These are phyloP conservation scores for Stevia rebaudiana DNA, from an alignment of 140 eudicot species.

Conservation along the genomic window DNA sequence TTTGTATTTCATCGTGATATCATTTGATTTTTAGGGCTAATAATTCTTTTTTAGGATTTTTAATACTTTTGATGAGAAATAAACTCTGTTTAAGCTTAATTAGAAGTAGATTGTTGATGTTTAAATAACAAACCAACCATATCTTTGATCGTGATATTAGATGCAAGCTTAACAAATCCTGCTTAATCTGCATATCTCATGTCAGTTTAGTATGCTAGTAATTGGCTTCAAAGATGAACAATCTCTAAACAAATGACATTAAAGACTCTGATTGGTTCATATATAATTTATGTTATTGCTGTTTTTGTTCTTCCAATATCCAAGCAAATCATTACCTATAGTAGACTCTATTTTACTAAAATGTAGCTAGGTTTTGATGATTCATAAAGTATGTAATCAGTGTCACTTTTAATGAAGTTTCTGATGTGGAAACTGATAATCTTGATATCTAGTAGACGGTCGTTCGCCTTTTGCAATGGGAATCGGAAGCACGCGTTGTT, in stretches of 20 bases:
- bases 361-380: neutral
- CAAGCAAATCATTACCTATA: neutral
- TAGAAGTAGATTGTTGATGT: too few relatives aligned
- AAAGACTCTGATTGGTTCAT: neutral
- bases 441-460: constrained; percentile 24
- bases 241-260: neutral
- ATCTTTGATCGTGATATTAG: too few relatives aligned
- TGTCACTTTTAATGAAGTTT: neutral
- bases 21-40: constrained; percentile 20
- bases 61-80: too few relatives aligned
- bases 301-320: neutral
- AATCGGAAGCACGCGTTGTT: constrained; percentile 57
- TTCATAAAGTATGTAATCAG: too few relatives aligned
- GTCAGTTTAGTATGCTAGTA: too few relatives aligned
- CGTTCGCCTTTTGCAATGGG: constrained; percentile 39
- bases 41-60: too few relatives aligned
- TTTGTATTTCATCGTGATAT: neutral
- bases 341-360: neutral
- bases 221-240: neutral
- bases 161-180: too few relatives aligned
- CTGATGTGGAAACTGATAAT: neutral
- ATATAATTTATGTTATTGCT: neutral
- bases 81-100: too few relatives aligned
- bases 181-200: too few relatives aligned
- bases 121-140: too few relatives aligned